A percentile compares a stretch with the other conserved stretches of the same genome.
These are phyloP conservation scores for Xylaria bambusicola DNA, from an alignment of 495 filamentous ascomycete genomes.

Conservation along the genomic window DNA sequence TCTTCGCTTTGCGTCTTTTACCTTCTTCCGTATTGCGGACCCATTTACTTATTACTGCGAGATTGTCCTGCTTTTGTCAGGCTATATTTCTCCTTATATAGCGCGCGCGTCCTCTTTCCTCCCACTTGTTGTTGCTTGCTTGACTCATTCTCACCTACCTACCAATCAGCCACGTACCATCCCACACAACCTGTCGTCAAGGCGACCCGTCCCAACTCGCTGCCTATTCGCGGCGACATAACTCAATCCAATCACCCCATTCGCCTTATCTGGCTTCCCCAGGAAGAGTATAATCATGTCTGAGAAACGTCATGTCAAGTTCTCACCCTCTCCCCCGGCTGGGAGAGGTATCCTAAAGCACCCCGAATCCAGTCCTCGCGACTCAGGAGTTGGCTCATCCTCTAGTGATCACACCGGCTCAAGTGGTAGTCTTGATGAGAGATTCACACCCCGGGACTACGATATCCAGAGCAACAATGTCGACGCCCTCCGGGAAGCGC, in stretches of 20 bases:
- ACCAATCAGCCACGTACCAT: neutral
- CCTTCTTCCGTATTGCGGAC: conserved; percentile 1
- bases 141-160: conserved; percentile 10
- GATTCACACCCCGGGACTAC: conserved; percentile 35
- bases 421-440: conserved; percentile 35
- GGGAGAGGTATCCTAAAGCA: conserved; percentile 18
- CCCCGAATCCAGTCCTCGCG: conserved; percentile 24
- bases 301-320: conserved; percentile 19
- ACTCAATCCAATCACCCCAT: neutral
- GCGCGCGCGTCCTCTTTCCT: neutral
- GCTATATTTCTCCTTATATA: conserved; percentile 13
- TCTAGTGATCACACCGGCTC: conserved; percentile 34
- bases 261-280: neutral
- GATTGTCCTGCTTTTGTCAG: conserved; percentile 11
- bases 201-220: neutral
- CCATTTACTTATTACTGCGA: neutral
- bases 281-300: conserved; percentile 11
- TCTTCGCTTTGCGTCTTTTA: conserved; percentile 4
- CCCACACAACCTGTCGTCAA: neutral
- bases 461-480: conserved; percentile 32
- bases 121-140: neutral
- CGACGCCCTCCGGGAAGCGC: conserved; percentile 32
- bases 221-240: conserved; percentile 9
- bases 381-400: conserved; percentile 37
- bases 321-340: conserved; percentile 21